Evolutionary conservation across 805 yeast species (phyloP).

Genomic region (Hanseniaspora osmophila): DNA sequence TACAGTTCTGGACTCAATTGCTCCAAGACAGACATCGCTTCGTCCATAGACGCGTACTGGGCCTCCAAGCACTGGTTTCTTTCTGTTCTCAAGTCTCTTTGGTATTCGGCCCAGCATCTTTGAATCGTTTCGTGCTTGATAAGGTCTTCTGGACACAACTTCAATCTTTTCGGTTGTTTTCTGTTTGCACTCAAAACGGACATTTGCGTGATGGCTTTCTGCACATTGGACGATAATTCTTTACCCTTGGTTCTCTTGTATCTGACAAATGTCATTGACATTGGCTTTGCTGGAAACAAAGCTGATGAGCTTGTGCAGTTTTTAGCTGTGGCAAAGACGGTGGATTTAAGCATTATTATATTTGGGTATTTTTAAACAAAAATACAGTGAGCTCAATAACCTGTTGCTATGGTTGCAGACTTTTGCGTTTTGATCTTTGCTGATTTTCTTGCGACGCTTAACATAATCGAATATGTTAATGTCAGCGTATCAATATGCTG

Average conservation of each 20-base stretch:
- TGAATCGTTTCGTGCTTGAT: slow-evolving; percentile 72
- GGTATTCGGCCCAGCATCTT: slow-evolving; percentile 64
- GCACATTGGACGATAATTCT: slow-evolving; percentile 31
- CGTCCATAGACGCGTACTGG: slow-evolving; percentile 53
- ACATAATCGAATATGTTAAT: no score
- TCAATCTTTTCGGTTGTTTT: slow-evolving; percentile 75
- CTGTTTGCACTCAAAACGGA: slow-evolving; percentile 77
- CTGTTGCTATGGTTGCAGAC: background rate
- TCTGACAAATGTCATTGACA: slow-evolving; percentile 22
- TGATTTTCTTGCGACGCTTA: no score
- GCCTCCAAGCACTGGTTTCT: slow-evolving; percentile 30
- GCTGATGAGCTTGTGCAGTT: background rate
- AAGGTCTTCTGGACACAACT: slow-evolving; percentile 59
- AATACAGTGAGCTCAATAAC: no score
- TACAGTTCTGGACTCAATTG: slow-evolving; percentile 38
- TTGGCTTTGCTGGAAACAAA: background rate
- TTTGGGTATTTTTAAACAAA: no score
- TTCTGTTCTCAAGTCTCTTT: slow-evolving; percentile 34
- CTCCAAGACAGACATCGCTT: slow-evolving; percentile 63
- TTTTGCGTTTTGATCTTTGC: no score
- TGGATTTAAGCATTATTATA: background rate
- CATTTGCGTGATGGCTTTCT: slow-evolving; percentile 38
- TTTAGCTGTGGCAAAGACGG: slow-evolving; percentile 1
- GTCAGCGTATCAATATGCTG: no score
- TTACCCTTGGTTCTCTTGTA: slow-evolving; percentile 36